Evolutionary conservation across 1,284 basidiomycete species (phyloP).

Genomic region (Thelephora terrestris): DNA sequence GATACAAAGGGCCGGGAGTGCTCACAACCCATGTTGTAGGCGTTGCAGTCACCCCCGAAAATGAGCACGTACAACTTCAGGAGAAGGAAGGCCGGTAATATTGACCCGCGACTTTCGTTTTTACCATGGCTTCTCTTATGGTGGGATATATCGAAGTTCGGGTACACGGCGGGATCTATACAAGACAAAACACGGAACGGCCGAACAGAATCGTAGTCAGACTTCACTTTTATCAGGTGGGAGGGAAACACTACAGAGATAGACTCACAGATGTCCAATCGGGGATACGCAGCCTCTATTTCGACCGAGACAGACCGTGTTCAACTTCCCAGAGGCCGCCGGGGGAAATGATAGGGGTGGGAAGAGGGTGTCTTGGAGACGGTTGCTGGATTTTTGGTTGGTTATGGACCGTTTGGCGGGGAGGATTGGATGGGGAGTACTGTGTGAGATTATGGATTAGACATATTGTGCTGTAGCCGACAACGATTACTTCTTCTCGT

Average conservation of each 20-base stretch:
- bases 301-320: slow-evolving; percentile 1
- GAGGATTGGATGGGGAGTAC: no score
- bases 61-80: not conserved
- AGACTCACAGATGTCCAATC: slow-evolving; percentile 25
- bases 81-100: not conserved
- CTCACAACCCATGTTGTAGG: not conserved
- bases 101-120: not conserved
- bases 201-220: no score
- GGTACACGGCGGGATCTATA: slow-evolving; percentile 17
- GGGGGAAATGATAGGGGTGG: no score
- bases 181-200: not conserved
- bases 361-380: no score
- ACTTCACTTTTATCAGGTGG: no score
- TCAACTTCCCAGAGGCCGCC: not conserved
- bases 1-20: not conserved
- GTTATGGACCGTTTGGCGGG: no score
- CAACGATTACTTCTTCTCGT: no score
- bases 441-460: no score
- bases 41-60: not conserved
- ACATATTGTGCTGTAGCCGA: no score
- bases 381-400: no score
- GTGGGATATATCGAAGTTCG: slow-evolving; percentile 20
- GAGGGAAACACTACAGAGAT: not conserved
- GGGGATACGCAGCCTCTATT: slow-evolving; percentile 16
- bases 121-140: not conserved